Evolutionary conservation across 2,329 filamentous ascomycete genomes (phyloP).

Genomic region (Berkeleyomyces basicola): DNA sequence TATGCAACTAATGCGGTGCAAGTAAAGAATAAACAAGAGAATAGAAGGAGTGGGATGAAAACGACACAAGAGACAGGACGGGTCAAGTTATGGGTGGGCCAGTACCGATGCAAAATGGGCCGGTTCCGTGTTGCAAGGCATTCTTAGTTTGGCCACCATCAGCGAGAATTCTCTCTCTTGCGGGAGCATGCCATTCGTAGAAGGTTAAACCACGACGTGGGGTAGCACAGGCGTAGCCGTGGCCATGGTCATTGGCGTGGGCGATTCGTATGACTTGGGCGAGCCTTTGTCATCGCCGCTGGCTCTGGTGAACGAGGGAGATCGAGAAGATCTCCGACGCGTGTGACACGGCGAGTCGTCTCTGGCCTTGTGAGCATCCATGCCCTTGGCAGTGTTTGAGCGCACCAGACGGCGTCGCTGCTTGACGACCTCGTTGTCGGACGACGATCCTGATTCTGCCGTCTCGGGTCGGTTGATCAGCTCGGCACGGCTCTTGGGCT

Average conservation of each 20-base stretch:
- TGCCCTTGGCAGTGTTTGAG: constrained; percentile 9
- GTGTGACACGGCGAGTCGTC: not conserved
- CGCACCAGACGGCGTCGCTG: constrained; percentile 5
- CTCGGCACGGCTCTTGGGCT: constrained; percentile 10
- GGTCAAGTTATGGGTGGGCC: no score
- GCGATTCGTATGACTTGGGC: constrained; percentile 9
- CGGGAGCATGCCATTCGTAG: no score
- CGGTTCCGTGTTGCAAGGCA: no score
- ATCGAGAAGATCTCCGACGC: not conserved
- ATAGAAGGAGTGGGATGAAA: constrained; percentile 11
- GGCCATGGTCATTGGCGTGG: constrained; percentile 9
- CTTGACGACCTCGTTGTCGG: constrained; percentile 10
- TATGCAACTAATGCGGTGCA: constrained; percentile 11
- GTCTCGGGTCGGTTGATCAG: constrained; percentile 6
- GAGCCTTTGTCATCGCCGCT: not conserved
- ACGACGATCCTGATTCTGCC: constrained; percentile 10
- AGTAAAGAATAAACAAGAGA: constrained; percentile 2
- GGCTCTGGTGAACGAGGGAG: not conserved
- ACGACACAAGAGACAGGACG: constrained; percentile 12
- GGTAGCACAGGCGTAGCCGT: constrained; percentile 9
- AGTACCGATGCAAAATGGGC: no score
- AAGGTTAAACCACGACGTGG: constrained; percentile 8
- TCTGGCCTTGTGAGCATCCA: not conserved
- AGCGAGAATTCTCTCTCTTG: no score
- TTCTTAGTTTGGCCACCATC: no score